These are phyloP conservation scores for Cocos nucifera DNA, from an alignment of 176 grass and related monocot species.

Conservation along the genomic window DNA sequence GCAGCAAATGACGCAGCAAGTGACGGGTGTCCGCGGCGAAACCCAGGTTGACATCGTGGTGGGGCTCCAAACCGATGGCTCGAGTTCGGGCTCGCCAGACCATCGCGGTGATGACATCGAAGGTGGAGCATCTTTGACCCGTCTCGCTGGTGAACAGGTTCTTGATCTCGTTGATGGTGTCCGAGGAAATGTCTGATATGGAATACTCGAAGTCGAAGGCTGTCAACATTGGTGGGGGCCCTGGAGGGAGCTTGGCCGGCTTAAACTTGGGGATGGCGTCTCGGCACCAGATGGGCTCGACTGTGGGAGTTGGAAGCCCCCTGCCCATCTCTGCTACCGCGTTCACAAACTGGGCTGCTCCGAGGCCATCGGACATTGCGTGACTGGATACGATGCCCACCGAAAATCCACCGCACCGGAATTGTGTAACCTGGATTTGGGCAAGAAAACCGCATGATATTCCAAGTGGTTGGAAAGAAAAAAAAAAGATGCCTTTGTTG, in stretches of 20 bases:
- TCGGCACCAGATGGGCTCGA: conserved; percentile 10
- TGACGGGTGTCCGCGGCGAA: conserved; percentile 76
- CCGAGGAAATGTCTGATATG: conserved; percentile 3
- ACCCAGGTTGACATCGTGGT: conserved; percentile 50
- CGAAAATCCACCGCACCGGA: conserved; percentile 24
- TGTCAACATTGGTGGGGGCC: background rate
- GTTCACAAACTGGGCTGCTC: conserved; percentile 22
- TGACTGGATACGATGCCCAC: conserved; percentile 19
- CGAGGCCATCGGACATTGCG: conserved; percentile 7
- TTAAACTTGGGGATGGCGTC: conserved; percentile 3
- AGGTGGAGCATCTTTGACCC: conserved; percentile 59
- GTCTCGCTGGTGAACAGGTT: conserved; percentile 29
- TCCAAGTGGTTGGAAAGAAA: too few species aligned
- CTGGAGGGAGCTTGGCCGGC: conserved; percentile 9
- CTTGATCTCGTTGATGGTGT: conserved; percentile 46
- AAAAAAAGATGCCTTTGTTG: too few species aligned
- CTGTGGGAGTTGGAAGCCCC: background rate
- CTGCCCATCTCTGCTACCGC: conserved; percentile 22
- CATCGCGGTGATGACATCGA: conserved; percentile 62
- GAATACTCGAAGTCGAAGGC: background rate
- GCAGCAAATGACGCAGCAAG: conserved; percentile 47
- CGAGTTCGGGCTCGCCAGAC: conserved; percentile 56
- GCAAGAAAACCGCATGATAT: background rate
- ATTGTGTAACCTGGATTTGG: conserved; percentile 25
- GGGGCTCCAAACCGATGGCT: conserved; percentile 24